These are phyloP conservation scores for Pyricularia sp. DNA, from an alignment of 2,329 filamentous ascomycete genomes.

Conservation along the genomic window DNA sequence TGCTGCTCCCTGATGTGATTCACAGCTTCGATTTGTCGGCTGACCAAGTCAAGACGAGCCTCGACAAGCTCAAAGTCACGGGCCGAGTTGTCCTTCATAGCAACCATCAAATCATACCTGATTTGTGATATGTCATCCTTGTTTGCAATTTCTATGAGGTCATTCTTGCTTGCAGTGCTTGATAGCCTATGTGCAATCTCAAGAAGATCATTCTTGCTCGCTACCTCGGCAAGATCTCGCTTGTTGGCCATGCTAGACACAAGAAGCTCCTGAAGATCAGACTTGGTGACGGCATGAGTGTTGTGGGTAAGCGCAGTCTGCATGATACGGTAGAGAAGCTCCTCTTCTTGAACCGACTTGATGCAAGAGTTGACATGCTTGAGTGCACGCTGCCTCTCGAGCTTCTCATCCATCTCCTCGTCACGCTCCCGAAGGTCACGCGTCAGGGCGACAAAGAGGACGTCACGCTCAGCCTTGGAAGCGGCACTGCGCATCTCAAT, in stretches of 20 bases:
- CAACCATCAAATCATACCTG: background rate
- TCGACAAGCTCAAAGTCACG: background rate
- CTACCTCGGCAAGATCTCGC: background rate
- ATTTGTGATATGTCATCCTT: background rate
- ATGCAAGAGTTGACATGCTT: constrained; percentile 4
- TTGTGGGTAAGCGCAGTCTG: constrained; percentile 4
- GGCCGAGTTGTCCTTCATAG: background rate
- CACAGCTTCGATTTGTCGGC: background rate
- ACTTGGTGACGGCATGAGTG: constrained; percentile 1
- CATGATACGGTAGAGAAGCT: constrained; percentile 3
- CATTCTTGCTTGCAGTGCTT: background rate
- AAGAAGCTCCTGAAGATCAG: background rate
- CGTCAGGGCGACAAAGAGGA: background rate
- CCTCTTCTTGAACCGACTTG: constrained; percentile 2
- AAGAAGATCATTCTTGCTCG: background rate
- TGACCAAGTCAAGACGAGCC: background rate
- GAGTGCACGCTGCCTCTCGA: constrained; percentile 1
- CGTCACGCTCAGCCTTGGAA: background rate
- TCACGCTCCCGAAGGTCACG: constrained; percentile 4
- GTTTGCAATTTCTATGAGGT: background rate
- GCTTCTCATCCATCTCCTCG: constrained; percentile 1
- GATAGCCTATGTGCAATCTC: background rate
- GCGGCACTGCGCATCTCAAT: background rate
- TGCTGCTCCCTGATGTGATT: background rate
- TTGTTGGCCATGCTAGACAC: constrained; percentile 3